Evolutionary conservation across 2,329 filamentous ascomycete species (phyloP).

Genomic region (Ceratocystis variospora): DNA sequence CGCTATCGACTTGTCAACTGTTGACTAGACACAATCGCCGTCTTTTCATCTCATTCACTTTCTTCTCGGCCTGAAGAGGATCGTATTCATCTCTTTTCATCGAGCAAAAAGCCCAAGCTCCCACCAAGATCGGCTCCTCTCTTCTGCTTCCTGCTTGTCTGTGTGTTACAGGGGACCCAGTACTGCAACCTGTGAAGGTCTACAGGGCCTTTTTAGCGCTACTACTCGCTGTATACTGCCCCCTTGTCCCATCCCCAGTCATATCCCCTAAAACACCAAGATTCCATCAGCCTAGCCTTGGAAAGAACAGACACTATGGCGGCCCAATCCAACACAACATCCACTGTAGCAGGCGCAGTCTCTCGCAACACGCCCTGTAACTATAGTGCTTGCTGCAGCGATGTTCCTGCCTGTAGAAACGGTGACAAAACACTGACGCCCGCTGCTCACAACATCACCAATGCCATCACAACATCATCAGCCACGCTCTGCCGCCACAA

Average conservation of each 20-base stretch:
- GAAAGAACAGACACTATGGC: background rate
- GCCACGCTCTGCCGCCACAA: too few relatives aligned
- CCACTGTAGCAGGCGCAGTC: background rate
- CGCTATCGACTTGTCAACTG: background rate
- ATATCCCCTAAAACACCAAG: background rate
- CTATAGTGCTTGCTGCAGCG: background rate
- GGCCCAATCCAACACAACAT: background rate
- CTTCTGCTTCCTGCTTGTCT: background rate
- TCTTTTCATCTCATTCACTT: background rate
- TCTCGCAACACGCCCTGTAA: background rate
- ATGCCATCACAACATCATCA: background rate
- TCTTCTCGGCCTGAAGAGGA: background rate
- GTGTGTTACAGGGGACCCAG: background rate
- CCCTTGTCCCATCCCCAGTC: background rate
- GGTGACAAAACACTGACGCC: background rate
- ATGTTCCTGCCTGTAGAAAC: background rate
- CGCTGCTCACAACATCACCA: background rate
- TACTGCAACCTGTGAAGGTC: background rate
- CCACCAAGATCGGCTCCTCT: background rate
- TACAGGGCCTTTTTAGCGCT: background rate
- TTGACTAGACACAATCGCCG: background rate
- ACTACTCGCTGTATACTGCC: background rate
- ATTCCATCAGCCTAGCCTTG: background rate
- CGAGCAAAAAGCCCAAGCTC: background rate
- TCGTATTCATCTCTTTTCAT: background rate